Evolutionary conservation across 768 basidiomycete species (phyloP).

Genomic region (Mycena galopus): DNA sequence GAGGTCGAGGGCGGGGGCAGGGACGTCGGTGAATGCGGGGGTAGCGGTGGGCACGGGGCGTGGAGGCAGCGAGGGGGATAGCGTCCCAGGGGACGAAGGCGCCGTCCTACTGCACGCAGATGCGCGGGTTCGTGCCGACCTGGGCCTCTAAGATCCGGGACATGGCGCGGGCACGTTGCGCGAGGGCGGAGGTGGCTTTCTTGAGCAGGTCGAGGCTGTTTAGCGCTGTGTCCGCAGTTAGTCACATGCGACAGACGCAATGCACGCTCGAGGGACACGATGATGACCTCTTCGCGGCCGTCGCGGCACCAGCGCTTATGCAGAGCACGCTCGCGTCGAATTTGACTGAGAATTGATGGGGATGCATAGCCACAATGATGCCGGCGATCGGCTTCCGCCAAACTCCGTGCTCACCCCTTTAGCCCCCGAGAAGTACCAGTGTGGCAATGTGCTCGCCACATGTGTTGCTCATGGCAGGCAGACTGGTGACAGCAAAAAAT

Average conservation of each 20-base stretch:
- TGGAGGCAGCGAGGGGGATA: slow-evolving; percentile 59
- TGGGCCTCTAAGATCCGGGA: slow-evolving; percentile 91
- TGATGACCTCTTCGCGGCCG: slow-evolving; percentile 80
- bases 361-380: too few species aligned
- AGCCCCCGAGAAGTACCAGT: too few species aligned
- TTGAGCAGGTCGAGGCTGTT: slow-evolving; percentile 94
- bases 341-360: too few species aligned
- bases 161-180: slow-evolving; percentile 87
- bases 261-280: slow-evolving; percentile 92
- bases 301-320: slow-evolving; percentile 88
- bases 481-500: too few species aligned
- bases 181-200: slow-evolving; percentile 85
- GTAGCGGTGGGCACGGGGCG: slow-evolving; percentile 35
- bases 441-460: too few species aligned
- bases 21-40: slow-evolving; percentile 38
- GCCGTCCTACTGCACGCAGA: slow-evolving; percentile 85
- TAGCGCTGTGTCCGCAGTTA: too few species aligned
- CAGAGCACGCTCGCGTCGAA: slow-evolving; percentile 87
- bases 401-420: too few species aligned
- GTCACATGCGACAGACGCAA: too few species aligned
- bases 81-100: slow-evolving; percentile 88
- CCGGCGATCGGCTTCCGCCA: too few species aligned
- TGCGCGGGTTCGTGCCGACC: slow-evolving; percentile 85
- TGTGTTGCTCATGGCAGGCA: too few species aligned
- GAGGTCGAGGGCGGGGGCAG: too few species aligned